Evolutionary conservation across 805 yeast species (phyloP).

Genomic region (Hanseniaspora nectarophila): DNA sequence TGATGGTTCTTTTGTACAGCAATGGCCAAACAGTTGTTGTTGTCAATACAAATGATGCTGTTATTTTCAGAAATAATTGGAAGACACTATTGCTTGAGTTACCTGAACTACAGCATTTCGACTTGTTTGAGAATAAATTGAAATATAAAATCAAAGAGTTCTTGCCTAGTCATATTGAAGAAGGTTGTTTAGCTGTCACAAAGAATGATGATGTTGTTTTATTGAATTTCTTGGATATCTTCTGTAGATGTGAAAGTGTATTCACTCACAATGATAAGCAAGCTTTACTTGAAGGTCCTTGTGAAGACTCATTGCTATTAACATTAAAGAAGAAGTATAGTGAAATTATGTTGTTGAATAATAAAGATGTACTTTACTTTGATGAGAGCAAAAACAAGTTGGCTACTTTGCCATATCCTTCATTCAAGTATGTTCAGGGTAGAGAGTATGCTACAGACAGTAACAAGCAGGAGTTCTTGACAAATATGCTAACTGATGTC

Average conservation of each 20-base stretch:
- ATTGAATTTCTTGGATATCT: background rate
- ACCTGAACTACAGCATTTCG: background rate
- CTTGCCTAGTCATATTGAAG: background rate
- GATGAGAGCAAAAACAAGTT: background rate
- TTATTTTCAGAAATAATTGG: background rate
- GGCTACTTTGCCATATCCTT: background rate
- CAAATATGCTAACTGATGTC: background rate
- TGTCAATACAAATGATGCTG: background rate
- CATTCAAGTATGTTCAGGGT: background rate
- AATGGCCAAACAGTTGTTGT: constrained; percentile 1
- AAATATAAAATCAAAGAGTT: background rate
- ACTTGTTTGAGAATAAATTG: background rate
- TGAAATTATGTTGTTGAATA: background rate
- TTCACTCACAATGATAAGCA: no score
- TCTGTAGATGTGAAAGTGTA: background rate
- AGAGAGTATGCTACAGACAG: background rate
- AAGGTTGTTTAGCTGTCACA: background rate
- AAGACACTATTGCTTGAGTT: background rate
- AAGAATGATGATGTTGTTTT: background rate
- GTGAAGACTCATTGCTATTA: background rate
- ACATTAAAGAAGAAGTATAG: background rate
- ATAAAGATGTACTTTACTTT: background rate
- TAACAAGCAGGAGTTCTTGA: background rate
- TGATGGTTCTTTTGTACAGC: background rate
- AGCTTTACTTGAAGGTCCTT: background rate